Conservation (phyloP, 768 basidiomycete genomes). For the Leccinellum luteum region DNA sequence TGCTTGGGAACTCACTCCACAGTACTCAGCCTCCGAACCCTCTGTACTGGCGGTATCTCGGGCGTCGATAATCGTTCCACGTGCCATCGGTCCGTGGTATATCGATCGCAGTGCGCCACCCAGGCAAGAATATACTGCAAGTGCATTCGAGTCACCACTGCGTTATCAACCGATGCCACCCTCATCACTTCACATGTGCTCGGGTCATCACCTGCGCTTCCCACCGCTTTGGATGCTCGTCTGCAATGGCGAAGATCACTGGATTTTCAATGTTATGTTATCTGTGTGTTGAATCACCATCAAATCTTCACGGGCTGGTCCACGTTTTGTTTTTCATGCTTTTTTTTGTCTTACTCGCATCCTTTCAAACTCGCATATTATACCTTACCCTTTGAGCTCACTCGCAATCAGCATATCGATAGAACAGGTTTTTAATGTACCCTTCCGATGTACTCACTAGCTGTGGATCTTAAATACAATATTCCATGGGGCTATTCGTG, state of each 20-base stretch:
- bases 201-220: constrained; percentile 2
- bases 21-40: constrained; percentile 42
- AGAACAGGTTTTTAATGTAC: constrained; percentile 27
- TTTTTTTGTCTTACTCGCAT: constrained; percentile 6
- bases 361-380: constrained; percentile 16
- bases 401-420: constrained; percentile 26
- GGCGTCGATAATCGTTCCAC: constrained; percentile 34
- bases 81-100: constrained; percentile 4
- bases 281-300: constrained; percentile 10
- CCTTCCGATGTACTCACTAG: constrained; percentile 25
- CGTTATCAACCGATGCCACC: constrained; percentile 4
- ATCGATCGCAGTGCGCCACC: not conserved
- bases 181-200: constrained; percentile 2
- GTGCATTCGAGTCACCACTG: not conserved
- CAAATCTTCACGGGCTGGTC: constrained; percentile 18
- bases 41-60: constrained; percentile 46
- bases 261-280: not conserved
- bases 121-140: not conserved
- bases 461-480: constrained; percentile 17
- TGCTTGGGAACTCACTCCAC: not conserved
- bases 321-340: constrained; percentile 7
- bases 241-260: constrained; percentile 2
- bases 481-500: constrained; percentile 16
- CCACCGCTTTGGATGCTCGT: constrained; percentile 7
- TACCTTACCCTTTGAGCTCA: constrained; percentile 19